phyloP scores from a whole-genome alignment of 805 yeast species.

The Hanseniaspora hatyaiensis region DNA sequence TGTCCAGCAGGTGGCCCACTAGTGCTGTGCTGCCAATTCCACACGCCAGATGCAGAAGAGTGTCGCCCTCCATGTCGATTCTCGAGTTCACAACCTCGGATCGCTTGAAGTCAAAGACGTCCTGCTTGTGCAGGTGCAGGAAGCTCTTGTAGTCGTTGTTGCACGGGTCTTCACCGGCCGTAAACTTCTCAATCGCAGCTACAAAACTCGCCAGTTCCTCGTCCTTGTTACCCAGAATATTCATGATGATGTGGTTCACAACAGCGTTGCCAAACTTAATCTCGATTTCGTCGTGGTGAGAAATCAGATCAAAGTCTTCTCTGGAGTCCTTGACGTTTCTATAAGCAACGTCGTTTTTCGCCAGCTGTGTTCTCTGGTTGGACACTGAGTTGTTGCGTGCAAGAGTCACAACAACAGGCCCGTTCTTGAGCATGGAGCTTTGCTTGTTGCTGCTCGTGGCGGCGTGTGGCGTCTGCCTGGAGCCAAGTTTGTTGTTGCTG shows the following conservation, averaged over 20 bases:
- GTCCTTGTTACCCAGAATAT: not conserved
- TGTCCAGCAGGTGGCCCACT: constrained; percentile 56
- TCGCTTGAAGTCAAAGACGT: not conserved
- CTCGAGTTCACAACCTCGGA: constrained; percentile 55
- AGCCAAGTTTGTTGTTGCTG: not conserved
- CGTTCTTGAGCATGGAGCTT: not conserved
- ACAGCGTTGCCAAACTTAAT: not conserved
- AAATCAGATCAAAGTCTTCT: not conserved
- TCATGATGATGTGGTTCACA: constrained; percentile 3
- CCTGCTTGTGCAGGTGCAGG: too few species aligned
- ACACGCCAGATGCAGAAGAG: constrained; percentile 95
- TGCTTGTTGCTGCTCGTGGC: not conserved
- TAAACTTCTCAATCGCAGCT: too few species aligned
- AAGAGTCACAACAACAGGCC: not conserved
- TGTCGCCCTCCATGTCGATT: constrained; percentile 88
- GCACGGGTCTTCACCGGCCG: too few species aligned
- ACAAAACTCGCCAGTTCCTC: too few species aligned
- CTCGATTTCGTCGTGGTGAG: not conserved
- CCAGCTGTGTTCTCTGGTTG: not conserved
- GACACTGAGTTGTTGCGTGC: not conserved
- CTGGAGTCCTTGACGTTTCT: not conserved
- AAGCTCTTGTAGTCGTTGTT: too few species aligned
- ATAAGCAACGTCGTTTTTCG: not conserved
- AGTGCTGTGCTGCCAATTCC: constrained; percentile 79
- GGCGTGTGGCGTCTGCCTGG: too few species aligned